These are phyloP conservation scores for Myxozyma kluyveri DNA, from an alignment of 805 yeast species.

Conservation along the genomic window DNA sequence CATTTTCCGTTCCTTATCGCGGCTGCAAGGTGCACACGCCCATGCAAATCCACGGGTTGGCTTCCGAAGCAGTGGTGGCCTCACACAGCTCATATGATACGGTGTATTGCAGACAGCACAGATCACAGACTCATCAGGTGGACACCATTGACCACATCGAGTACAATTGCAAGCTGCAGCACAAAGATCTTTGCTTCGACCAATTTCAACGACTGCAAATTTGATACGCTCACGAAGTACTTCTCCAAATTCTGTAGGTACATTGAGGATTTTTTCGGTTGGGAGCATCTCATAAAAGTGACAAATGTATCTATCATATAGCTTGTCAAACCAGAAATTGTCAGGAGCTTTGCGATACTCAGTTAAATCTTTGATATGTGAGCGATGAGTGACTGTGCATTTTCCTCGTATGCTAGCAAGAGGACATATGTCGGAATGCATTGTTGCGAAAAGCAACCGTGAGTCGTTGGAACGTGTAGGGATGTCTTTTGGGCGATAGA, in stretches of 20 bases:
- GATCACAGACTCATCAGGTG: slow-evolving; percentile 63
- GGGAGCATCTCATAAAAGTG: slow-evolving; percentile 76
- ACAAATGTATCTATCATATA: slow-evolving; percentile 82
- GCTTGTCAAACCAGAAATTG: slow-evolving; percentile 76
- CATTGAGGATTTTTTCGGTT: slow-evolving; percentile 54
- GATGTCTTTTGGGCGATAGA: slow-evolving; percentile 82
- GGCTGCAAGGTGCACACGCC: slow-evolving; percentile 81
- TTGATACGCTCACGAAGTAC: slow-evolving; percentile 67
- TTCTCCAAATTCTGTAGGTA: slow-evolving; percentile 56
- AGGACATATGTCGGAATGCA: slow-evolving; percentile 84
- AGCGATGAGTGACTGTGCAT: slow-evolving; percentile 65
- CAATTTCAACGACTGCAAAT: slow-evolving; percentile 71
- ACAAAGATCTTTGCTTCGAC: slow-evolving; percentile 60
- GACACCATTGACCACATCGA: slow-evolving; percentile 83
- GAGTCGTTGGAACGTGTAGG: slow-evolving; percentile 66
- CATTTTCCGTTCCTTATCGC: slow-evolving; percentile 50
- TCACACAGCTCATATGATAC: slow-evolving; percentile 80
- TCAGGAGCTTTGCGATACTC: slow-evolving; percentile 58
- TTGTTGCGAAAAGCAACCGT: slow-evolving; percentile 73
- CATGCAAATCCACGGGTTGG: slow-evolving; percentile 88
- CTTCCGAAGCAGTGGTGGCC: slow-evolving; percentile 74
- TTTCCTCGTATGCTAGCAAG: slow-evolving; percentile 69
- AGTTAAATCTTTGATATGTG: slow-evolving; percentile 60
- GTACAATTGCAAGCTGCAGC: slow-evolving; percentile 67
- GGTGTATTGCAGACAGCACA: slow-evolving; percentile 73